A percentile compares a stretch with the other conserved stretches of the same genome.
phyloP scores from a whole-genome alignment of 495 filamentous ascomycete genomes.

The Lasiosphaeriaceae sp. region DNA sequence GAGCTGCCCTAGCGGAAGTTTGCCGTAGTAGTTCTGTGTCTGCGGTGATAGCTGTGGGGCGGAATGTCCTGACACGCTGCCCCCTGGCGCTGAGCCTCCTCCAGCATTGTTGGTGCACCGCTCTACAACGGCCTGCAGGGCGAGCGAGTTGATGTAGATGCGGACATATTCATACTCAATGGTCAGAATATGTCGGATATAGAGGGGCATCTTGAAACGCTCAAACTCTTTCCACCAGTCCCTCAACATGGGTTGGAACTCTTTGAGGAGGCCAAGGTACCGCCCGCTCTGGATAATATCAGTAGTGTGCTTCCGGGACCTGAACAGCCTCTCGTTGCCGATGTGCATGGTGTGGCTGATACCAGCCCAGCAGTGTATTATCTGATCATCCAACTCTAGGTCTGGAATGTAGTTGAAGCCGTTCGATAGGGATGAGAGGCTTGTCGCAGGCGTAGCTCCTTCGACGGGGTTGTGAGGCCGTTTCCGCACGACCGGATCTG shows the following conservation, averaged over 20 bases:
- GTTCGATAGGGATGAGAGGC: constrained; percentile 46
- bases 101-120: constrained; percentile 74
- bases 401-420: constrained; percentile 56
- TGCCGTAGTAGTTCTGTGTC: constrained; percentile 55
- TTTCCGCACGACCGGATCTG: constrained; percentile 43
- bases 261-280: constrained; percentile 74
- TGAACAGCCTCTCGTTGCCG: constrained; percentile 80
- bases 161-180: constrained; percentile 90
- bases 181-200: constrained; percentile 76
- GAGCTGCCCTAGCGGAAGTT: constrained; percentile 51
- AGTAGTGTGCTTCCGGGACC: constrained; percentile 76
- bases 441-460: constrained; percentile 52
- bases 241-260: constrained; percentile 70
- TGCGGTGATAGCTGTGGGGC: constrained; percentile 50
- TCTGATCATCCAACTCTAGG: constrained; percentile 63
- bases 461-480: constrained; percentile 41
- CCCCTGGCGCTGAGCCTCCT: constrained; percentile 32
- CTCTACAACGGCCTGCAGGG: constrained; percentile 91
- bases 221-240: constrained; percentile 76
- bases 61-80: constrained; percentile 39
- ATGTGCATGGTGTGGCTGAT: constrained; percentile 86
- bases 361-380: constrained; percentile 88
- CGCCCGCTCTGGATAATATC: constrained; percentile 79
- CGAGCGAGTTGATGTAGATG: constrained; percentile 89
- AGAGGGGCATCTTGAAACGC: constrained; percentile 61